Evolutionary conservation across 179 eudicot genomes (phyloP), one percentile per base, ranked within the genome.

Genomic region (Gypsophila paniculata): DNA sequence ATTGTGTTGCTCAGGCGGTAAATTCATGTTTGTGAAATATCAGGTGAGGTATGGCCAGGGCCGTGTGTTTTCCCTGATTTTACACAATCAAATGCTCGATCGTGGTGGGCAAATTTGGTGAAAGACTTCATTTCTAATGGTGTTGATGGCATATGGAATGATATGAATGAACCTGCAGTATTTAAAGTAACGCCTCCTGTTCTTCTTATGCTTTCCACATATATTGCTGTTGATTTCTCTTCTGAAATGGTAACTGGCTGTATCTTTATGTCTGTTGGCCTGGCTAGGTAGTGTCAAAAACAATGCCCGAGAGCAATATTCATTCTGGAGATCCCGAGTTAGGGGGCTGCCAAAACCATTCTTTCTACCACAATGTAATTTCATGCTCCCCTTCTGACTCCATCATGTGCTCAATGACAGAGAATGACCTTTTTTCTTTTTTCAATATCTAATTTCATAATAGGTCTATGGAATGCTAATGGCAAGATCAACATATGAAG

Each of bases 141-240:
- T 42, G 96, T 94, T 77, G 99, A 91, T 82, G 99, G 99, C 76
- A 88, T 94, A 79, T 94, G 99, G 99, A 94, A 94, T 81, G 99
- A 94, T 77, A 94, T 94, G 99, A 94, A 94, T 77, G 99, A 94
- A 83, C 99, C 99, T 42, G 90, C 97, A 69, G 86, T 94, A 57
- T 90, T 94, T 63, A 90, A 90, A 96, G 99, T 89, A 65, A 75
- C 22, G 60, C 68, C 29, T 72, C 19, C 39, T 19, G 6, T 32
- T 21, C 9, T 74, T 8, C 25, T 42, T n/a, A n/a, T n/a, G 7
- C 46, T 29, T 26, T 68, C 62, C 59, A 44, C 44, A 23, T 12
- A 21, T 61, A 21, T 52, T 67, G 65, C 69, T 61, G 12, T 65
- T 46, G 32, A 46, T 75, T 34, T 32, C 19, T 55, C 10, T 65